phyloP scores from a whole-genome alignment of 2,329 filamentous ascomycete species.

The Botrytis tulipae region DNA sequence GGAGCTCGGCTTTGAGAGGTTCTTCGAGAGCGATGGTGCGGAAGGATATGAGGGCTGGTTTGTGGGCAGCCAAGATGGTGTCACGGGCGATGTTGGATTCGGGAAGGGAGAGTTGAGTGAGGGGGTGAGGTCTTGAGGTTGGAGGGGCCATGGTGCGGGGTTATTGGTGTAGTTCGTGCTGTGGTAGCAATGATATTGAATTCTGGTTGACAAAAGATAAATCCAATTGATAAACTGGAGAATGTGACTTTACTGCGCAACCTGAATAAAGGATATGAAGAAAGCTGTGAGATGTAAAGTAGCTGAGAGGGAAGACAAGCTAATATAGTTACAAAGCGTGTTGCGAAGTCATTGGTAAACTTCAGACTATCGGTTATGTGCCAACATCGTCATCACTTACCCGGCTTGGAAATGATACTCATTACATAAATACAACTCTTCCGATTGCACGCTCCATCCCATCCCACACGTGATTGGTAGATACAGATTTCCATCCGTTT shows the following conservation, averaged over 20 bases:
- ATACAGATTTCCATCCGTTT: background rate
- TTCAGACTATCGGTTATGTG: background rate
- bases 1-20: slow-evolving; percentile 51
- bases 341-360: background rate
- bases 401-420: background rate
- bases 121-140: slow-evolving; percentile 42
- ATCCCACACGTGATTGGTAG: background rate
- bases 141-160: background rate
- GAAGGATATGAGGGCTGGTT: slow-evolving; percentile 54
- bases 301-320: background rate
- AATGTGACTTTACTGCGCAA: background rate
- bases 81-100: slow-evolving; percentile 53
- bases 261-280: background rate
- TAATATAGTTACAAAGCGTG: background rate
- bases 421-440: background rate
- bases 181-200: background rate
- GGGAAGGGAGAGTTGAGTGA: slow-evolving; percentile 45
- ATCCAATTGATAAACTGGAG: no score
- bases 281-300: background rate
- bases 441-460: background rate
- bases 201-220: background rate
- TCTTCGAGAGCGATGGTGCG: slow-evolving; percentile 58
- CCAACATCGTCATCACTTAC: background rate
- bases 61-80: slow-evolving; percentile 41
- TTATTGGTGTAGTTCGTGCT: background rate